Percentiles rank a stretch among this genome's conserved stretches.
Evolutionary conservation across 768 basidiomycete genomes (phyloP).

Genomic region (Gelatoporia subvermispora): DNA sequence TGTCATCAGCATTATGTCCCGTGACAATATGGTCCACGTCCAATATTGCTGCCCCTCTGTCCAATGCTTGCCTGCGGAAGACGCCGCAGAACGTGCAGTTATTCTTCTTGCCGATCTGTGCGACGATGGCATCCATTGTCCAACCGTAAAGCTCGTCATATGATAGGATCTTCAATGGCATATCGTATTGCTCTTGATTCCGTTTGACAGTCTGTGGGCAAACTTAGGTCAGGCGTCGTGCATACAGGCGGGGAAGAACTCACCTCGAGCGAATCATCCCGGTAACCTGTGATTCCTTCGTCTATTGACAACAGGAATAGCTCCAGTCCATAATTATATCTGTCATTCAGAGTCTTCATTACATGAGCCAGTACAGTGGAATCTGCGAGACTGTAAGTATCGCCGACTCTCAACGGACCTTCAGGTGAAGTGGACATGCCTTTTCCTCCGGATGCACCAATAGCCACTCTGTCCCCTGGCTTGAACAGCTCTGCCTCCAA

Average conservation of each 20-base stretch:
- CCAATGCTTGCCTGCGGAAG: constrained; percentile 92
- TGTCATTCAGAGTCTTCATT: constrained; percentile 92
- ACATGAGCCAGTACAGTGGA: constrained; percentile 97
- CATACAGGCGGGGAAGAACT: background rate
- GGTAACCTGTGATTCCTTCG: constrained; percentile 96
- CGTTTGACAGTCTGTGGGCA: constrained; percentile 84
- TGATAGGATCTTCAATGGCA: constrained; percentile 93
- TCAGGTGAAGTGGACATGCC: constrained; percentile 41
- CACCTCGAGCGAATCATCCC: constrained; percentile 96
- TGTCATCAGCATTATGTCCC: constrained; percentile 98
- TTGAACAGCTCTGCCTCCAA: constrained; percentile 77
- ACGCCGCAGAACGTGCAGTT: constrained; percentile 99
- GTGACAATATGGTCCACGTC: constrained; percentile 97
- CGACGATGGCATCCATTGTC: constrained; percentile 98
- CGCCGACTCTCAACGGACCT: background rate
- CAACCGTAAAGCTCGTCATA: constrained; percentile 97
- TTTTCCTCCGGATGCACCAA: constrained; percentile 98
- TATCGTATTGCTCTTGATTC: constrained; percentile 91
- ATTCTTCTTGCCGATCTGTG: constrained; percentile 93
- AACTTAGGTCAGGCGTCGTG: constrained; percentile 4
- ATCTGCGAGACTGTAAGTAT: constrained; percentile 44
- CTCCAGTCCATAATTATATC: constrained; percentile 89
- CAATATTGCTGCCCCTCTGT: constrained; percentile 85
- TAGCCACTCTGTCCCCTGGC: constrained; percentile 88
- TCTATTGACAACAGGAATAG: constrained; percentile 94